Conservation (phyloP, 768 basidiomycete species). For the Cystofilobasidium ferigula region DNA sequence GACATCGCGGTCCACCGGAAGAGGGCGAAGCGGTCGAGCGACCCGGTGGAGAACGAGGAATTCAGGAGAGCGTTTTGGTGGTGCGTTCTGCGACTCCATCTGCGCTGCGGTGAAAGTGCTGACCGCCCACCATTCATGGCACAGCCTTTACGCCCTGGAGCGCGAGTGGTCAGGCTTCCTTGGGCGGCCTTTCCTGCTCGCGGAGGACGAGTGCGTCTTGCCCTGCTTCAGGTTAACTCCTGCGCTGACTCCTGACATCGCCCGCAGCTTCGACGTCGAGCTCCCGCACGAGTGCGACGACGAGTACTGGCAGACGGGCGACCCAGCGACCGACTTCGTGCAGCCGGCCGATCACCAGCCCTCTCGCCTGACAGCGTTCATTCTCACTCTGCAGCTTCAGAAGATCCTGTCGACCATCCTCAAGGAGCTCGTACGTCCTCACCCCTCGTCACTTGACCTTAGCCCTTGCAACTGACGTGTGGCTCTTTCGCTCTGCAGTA, state of each 20-base stretch:
- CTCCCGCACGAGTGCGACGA: constrained; percentile 23
- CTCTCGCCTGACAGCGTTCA: constrained; percentile 18
- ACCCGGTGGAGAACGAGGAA: constrained; percentile 20
- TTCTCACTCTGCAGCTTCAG: constrained; percentile 11
- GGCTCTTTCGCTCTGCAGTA: constrained; percentile 3
- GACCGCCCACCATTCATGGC: background rate
- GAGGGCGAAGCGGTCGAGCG: constrained; percentile 18
- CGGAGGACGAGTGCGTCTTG: constrained; percentile 19
- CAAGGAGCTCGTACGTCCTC: constrained; percentile 5
- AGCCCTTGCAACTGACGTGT: too few species aligned
- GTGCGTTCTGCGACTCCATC: background rate
- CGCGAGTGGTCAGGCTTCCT: constrained; percentile 21
- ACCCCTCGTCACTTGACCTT: too few species aligned
- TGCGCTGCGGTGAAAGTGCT: background rate
- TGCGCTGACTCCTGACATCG: background rate
- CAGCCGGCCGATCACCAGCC: constrained; percentile 13
- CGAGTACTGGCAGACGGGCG: constrained; percentile 19
- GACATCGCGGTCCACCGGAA: constrained; percentile 24
- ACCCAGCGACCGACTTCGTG: background rate
- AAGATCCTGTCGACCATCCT: constrained; percentile 19
- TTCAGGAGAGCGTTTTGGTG: constrained; percentile 22
- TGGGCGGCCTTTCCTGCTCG: constrained; percentile 18
- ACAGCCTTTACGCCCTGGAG: constrained; percentile 16
- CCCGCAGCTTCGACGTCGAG: constrained; percentile 23
- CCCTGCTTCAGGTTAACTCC: background rate